Conservation (phyloP, 1,284 basidiomycete genomes). For the Ceratobasidium sp. region DNA sequence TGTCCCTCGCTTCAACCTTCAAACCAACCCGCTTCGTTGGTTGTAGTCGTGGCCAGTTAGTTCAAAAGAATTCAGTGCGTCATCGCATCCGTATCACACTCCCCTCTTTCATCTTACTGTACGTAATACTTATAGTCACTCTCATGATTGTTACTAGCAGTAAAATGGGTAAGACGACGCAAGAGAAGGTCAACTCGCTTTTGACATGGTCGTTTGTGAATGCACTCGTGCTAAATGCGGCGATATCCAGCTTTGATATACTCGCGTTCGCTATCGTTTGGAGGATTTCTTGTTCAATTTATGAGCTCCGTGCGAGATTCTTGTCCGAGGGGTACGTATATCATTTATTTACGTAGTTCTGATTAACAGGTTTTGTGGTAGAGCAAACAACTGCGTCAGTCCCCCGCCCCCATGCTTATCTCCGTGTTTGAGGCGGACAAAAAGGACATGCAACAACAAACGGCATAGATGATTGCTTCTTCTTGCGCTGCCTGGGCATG, state of each 20-base stretch:
- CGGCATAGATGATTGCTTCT: constrained; percentile 83
- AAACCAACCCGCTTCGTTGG: too few relatives aligned
- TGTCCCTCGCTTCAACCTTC: too few relatives aligned
- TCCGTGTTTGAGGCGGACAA: constrained; percentile 64
- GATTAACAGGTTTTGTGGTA: constrained; percentile 3
- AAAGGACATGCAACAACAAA: constrained; percentile 67
- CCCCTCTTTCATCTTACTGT: constrained; percentile 9
- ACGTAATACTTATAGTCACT: not conserved
- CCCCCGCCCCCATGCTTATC: constrained; percentile 73
- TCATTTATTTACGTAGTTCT: constrained; percentile 45
- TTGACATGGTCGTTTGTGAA: constrained; percentile 75
- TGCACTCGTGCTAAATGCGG: constrained; percentile 80
- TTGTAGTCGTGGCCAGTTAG: too few relatives aligned
- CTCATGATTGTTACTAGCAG: not conserved
- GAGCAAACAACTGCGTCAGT: constrained; percentile 70
- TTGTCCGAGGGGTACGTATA: constrained; percentile 69
- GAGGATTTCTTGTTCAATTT: constrained; percentile 79
- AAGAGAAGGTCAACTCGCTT: constrained; percentile 49
- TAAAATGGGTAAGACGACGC: not conserved
- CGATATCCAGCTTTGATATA: constrained; percentile 70
- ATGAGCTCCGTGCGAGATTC: constrained; percentile 84
- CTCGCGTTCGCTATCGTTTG: constrained; percentile 67
- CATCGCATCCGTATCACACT: too few relatives aligned
- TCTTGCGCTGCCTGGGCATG: constrained; percentile 76
- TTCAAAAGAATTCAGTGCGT: too few relatives aligned